These are phyloP conservation scores for Rhazya stricta DNA, from an alignment of 257 asterid genomes.

Conservation along the genomic window DNA sequence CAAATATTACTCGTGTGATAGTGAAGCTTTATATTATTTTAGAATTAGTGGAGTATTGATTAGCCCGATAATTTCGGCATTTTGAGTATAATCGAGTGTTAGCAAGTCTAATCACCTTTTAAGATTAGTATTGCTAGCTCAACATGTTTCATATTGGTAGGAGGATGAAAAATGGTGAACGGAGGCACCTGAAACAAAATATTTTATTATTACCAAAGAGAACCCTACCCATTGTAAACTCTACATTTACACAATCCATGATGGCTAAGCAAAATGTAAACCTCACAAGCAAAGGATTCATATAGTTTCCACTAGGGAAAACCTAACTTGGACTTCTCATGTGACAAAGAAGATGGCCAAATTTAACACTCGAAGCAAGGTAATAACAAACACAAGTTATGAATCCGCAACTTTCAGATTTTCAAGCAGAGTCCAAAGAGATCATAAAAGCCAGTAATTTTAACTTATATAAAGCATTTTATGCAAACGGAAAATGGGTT, in stretches of 20 bases:
- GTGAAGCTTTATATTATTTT: slow-evolving; percentile 16
- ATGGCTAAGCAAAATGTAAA: too few species aligned
- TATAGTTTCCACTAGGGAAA: too few species aligned
- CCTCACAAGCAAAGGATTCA: too few species aligned
- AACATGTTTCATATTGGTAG: background rate
- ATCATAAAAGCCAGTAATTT: too few species aligned
- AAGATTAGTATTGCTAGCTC: too few species aligned
- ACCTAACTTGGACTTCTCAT: too few species aligned
- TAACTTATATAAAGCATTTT: background rate
- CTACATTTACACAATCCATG: too few species aligned
- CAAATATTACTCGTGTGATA: slow-evolving; percentile 7
- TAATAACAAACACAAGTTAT: background rate
- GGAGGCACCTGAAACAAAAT: background rate
- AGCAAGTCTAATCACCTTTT: slow-evolving; percentile 1
- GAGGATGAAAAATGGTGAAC: background rate
- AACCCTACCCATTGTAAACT: too few species aligned
- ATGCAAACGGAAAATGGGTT: background rate
- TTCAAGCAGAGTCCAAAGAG: background rate
- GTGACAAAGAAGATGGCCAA: background rate
- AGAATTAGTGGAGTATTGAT: slow-evolving; percentile 31
- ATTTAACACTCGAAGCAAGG: background rate
- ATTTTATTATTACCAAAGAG: background rate
- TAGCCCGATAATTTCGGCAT: slow-evolving; percentile 36
- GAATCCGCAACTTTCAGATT: background rate
- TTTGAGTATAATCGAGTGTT: background rate